Base-by-base conservation (phyloP, 352 stramenopile species). In the Phytophthora europaea region DNA sequence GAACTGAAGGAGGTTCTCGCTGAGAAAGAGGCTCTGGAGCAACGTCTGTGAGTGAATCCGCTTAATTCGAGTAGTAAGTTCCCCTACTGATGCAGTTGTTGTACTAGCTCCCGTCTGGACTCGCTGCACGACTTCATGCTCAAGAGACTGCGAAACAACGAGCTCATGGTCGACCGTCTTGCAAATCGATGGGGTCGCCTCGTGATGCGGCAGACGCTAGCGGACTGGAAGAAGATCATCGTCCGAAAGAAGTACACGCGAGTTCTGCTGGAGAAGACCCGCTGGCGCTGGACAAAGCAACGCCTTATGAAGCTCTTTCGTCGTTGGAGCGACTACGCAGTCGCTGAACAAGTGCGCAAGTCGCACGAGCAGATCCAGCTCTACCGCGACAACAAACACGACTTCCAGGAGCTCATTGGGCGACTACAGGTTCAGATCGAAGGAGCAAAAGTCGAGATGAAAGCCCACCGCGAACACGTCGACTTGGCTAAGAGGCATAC, bases 201-300 rank as follows among this genome's bases (percentile, higher is more conserved):
- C 43, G 59, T 92, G 52, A 77, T 87, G 34, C 76, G 76, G 16
- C 83, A 94, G 65, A 89, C 85, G 2, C 72, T 93, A 3, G 80
- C 84, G 36, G 76, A 93, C 61, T 93, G 85, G 85, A 88, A 87
- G 63, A 90, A 91, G 72, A 86, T 91, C 45, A 86, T 91, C 50
- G 73, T 90, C 16, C 82, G 83, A 50, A 90, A 90, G 47, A 93
- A 93, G 38, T 93, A 91, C 68, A 91, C 85, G 18, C 82, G 85
- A 13, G 85, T 93, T 43, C 65, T 93, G 52, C 72, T 93, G 0
- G 78, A 84, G 26, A 88, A 90, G 64, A 91, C 82, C 8, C 85
- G 80, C 50, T 73, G 70, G 16, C 76, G 85, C 1, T 91, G 85
- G 85, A 67, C 72, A 15, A 88, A 81, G 56, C 83, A 93, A 63